A percentile compares a stretch with the other conserved stretches of the same genome.
phyloP scores from a whole-genome alignment of 225 moss, liverwort and hornwort species.

The Polytrichum commune region DNA sequence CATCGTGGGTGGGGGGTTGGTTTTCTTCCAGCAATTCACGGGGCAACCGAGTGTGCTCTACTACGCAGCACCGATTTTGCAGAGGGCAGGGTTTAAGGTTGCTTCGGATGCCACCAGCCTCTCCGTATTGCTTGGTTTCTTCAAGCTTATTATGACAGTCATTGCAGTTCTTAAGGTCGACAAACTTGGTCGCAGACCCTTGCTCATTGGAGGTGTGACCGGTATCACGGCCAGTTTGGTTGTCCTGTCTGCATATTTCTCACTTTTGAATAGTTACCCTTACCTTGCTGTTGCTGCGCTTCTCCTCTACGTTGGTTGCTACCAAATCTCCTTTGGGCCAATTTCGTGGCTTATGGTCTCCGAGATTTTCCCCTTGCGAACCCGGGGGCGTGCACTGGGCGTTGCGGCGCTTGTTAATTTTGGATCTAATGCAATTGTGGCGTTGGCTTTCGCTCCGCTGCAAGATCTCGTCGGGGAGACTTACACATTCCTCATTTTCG shows the following conservation, averaged over 20 bases:
- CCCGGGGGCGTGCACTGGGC: slow-evolving; percentile 72
- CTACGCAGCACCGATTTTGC: slow-evolving; percentile 86
- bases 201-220: slow-evolving; percentile 72
- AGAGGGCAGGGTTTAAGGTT: slow-evolving; percentile 79
- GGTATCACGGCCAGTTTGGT: slow-evolving; percentile 60
- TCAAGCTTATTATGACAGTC: slow-evolving; percentile 79
- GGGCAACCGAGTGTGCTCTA: slow-evolving; percentile 90
- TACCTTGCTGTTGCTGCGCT: slow-evolving; percentile 67
- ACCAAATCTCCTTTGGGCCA: slow-evolving; percentile 89
- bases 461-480: slow-evolving; percentile 73
- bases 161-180: slow-evolving; percentile 77
- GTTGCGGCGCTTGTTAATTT: slow-evolving; percentile 80
- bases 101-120: slow-evolving; percentile 80
- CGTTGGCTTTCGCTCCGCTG: slow-evolving; percentile 72
- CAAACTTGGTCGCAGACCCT: slow-evolving; percentile 73
- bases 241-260: slow-evolving; percentile 70
- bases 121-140: slow-evolving; percentile 61
- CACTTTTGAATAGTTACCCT: slow-evolving; percentile 55
- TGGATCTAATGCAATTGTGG: slow-evolving; percentile 74
- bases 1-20: slow-evolving; percentile 66
- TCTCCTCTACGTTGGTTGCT: slow-evolving; percentile 80
- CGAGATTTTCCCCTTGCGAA: slow-evolving; percentile 80
- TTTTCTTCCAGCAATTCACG: slow-evolving; percentile 88
- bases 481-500: slow-evolving; percentile 71
- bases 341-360: slow-evolving; percentile 98